phyloP scores from a whole-genome alignment of 768 basidiomycete genomes.

The Stropharia rugosoannulata region DNA sequence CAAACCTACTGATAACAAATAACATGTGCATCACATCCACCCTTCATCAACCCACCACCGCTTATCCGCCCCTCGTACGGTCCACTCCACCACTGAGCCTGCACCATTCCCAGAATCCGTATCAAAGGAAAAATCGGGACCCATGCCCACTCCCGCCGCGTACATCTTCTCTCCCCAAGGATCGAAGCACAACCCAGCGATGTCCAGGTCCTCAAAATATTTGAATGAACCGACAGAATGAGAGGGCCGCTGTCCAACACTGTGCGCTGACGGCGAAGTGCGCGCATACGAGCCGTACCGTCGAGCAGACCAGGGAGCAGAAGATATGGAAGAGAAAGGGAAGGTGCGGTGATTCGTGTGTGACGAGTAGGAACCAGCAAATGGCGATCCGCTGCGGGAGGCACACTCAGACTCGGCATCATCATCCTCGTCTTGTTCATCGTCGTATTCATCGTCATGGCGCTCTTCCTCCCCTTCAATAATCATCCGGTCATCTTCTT shows the following conservation, averaged over 20 bases:
- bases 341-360: not conserved
- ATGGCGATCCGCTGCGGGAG: slow-evolving; percentile 9
- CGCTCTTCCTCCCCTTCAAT: slow-evolving; percentile 13
- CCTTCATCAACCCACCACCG: slow-evolving; percentile 64
- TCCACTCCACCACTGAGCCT: slow-evolving; percentile 68
- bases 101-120: slow-evolving; percentile 9
- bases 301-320: not conserved
- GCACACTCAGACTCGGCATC: slow-evolving; percentile 26
- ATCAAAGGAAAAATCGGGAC: not conserved
- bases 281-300: not conserved
- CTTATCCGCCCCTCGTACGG: slow-evolving; percentile 68
- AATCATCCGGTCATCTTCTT: slow-evolving; percentile 11
- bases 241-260: not conserved
- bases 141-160: slow-evolving; percentile 17
- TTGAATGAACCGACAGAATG: not conserved
- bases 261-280: not conserved
- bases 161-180: slow-evolving; percentile 31
- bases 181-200: slow-evolving; percentile 31
- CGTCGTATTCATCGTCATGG: slow-evolving; percentile 8
- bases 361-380: not conserved
- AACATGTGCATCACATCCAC: slow-evolving; percentile 36
- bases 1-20: too few species aligned
- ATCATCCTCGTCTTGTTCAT: slow-evolving; percentile 12
- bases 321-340: not conserved
- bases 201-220: slow-evolving; percentile 25